Evolutionary conservation across 352 stramenopile genomes (phyloP).

Genomic region (Phytophthora colocasiae): DNA sequence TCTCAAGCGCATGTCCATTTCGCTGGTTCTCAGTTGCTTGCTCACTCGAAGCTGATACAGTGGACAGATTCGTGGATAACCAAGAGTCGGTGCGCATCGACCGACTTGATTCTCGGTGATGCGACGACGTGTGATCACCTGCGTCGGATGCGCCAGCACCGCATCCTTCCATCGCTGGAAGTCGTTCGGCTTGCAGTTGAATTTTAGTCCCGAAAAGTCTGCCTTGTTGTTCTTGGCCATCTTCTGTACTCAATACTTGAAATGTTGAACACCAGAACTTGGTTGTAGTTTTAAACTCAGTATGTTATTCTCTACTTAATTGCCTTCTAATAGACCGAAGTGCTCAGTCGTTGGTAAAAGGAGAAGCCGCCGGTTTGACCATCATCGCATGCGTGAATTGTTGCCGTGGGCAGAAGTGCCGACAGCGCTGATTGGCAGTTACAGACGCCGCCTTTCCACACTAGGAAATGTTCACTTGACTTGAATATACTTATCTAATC

Average conservation of each 20-base stretch:
- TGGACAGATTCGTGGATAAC: neutral
- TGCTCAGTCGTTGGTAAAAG: too few relatives aligned
- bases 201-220: neutral
- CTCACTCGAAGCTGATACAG: too few relatives aligned
- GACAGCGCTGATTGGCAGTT: too few relatives aligned
- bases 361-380: too few relatives aligned
- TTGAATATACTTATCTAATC: too few relatives aligned
- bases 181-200: slow-evolving; percentile 3
- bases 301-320: too few relatives aligned
- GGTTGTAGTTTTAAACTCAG: too few relatives aligned
- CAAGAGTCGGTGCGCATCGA: neutral
- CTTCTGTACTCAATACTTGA: slow-evolving; percentile 5
- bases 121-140: neutral
- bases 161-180: slow-evolving; percentile 4
- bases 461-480: too few relatives aligned
- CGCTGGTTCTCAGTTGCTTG: neutral
- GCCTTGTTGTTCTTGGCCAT: neutral
- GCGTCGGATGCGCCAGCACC: slow-evolving; percentile 7
- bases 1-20: neutral
- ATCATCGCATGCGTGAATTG: too few relatives aligned
- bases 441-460: too few relatives aligned
- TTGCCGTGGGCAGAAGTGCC: too few relatives aligned
- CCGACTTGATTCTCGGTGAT: slow-evolving; percentile 6
- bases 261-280: neutral
- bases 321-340: too few relatives aligned